Evolutionary conservation across 768 basidiomycete species (phyloP).

Genomic region (Suillus weaverae): DNA sequence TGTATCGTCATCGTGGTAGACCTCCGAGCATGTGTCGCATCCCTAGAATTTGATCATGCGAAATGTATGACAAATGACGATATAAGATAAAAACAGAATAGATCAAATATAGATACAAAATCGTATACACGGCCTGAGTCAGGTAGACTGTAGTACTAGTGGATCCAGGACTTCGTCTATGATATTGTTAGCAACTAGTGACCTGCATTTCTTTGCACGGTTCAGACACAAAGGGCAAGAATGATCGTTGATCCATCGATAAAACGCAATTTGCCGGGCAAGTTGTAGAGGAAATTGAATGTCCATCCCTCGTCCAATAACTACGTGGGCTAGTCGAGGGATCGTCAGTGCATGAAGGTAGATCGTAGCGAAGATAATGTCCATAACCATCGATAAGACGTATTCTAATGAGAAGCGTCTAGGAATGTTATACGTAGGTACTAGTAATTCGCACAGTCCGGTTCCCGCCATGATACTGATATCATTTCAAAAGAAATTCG

Average conservation of each 20-base stretch:
- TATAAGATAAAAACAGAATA: neutral
- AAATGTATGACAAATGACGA: neutral
- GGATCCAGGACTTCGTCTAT: no score
- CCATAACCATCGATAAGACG: neutral
- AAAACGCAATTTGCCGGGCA: no score
- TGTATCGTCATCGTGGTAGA: conserved; percentile 18
- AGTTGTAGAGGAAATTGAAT: no score
- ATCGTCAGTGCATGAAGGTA: neutral
- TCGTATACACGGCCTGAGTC: no score
- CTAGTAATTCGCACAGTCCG: neutral
- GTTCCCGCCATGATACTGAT: neutral
- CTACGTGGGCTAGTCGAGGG: neutral
- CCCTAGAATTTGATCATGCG: no score
- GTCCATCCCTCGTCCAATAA: neutral
- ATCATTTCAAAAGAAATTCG: conserved; percentile 49
- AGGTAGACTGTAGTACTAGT: no score
- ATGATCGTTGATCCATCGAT: no score
- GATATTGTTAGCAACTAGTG: no score
- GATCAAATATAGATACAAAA: neutral
- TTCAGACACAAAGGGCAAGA: no score
- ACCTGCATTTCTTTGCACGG: no score
- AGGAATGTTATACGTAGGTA: neutral
- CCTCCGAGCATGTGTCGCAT: no score
- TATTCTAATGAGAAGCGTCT: neutral
- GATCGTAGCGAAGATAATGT: neutral